phyloP scores from a whole-genome alignment of 177 flowering plant species.

The Tripterygium wilfordii region DNA sequence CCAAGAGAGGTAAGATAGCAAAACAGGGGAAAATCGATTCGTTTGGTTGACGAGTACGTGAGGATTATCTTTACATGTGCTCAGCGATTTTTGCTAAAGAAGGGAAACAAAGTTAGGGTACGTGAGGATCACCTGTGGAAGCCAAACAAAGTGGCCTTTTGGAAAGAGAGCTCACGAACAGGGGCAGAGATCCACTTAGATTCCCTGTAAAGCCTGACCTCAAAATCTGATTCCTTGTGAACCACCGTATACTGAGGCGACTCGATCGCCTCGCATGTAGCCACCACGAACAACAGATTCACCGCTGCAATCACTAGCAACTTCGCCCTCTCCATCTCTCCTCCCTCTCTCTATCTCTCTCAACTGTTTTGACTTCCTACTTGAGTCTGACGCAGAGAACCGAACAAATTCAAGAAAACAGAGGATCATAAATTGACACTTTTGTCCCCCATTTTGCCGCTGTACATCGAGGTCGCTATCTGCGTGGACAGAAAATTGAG shows the following conservation, averaged over 20 bases:
- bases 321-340: constrained; percentile 12
- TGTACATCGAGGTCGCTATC: too few species aligned
- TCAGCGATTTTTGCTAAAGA: too few species aligned
- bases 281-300: not conserved
- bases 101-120: not conserved
- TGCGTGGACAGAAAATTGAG: too few species aligned
- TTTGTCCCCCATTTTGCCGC: too few species aligned
- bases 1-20: too few species aligned
- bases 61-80: too few species aligned
- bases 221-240: constrained; percentile 51
- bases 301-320: not conserved
- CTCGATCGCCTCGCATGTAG: constrained; percentile 21
- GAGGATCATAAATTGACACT: not conserved
- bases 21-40: too few species aligned
- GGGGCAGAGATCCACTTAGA: constrained; percentile 63
- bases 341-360: not conserved
- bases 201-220: constrained; percentile 50
- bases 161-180: constrained; percentile 42
- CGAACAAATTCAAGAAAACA: not conserved
- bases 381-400: too few species aligned
- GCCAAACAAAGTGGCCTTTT: constrained; percentile 46
- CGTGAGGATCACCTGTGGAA: constrained; percentile 47
- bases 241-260: constrained; percentile 46
- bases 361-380: not conserved
- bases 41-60: too few species aligned